Conservation (phyloP, 2,329 filamentous ascomycete species). For the Xylariaceae sp. region DNA sequence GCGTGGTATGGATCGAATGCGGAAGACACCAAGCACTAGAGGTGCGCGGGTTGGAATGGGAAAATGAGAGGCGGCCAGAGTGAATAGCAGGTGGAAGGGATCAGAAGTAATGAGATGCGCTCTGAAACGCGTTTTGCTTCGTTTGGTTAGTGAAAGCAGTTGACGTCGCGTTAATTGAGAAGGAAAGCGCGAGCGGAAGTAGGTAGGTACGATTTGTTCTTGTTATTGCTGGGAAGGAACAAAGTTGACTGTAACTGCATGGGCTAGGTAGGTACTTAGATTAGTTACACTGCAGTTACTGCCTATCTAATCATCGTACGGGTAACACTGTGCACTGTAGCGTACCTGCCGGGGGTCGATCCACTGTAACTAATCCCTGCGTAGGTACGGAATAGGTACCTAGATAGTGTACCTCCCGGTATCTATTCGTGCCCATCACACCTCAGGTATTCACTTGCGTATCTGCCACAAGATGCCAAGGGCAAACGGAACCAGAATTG, state of each 20-base stretch:
- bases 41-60: neutral
- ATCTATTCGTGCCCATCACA: too few species aligned
- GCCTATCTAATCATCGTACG: too few species aligned
- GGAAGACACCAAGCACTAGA: neutral
- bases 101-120: neutral
- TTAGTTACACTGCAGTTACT: neutral
- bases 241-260: neutral
- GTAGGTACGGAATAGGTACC: too few species aligned
- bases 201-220: neutral
- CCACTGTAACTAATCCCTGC: too few species aligned
- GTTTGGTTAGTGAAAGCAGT: neutral
- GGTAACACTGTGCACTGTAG: too few species aligned
- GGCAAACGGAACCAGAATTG: too few species aligned
- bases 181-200: slow-evolving; percentile 5
- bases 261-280: neutral
- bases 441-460: too few species aligned
- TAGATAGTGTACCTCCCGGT: too few species aligned
- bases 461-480: too few species aligned
- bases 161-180: slow-evolving; percentile 4
- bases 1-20: neutral
- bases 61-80: neutral
- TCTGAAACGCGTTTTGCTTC: slow-evolving; percentile 11
- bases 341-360: too few species aligned
- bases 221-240: slow-evolving; percentile 1
- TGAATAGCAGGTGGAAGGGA: slow-evolving; percentile 2